phyloP scores from a whole-genome alignment of 495 filamentous ascomycete genomes.

The Aspergillus taichungensis region DNA sequence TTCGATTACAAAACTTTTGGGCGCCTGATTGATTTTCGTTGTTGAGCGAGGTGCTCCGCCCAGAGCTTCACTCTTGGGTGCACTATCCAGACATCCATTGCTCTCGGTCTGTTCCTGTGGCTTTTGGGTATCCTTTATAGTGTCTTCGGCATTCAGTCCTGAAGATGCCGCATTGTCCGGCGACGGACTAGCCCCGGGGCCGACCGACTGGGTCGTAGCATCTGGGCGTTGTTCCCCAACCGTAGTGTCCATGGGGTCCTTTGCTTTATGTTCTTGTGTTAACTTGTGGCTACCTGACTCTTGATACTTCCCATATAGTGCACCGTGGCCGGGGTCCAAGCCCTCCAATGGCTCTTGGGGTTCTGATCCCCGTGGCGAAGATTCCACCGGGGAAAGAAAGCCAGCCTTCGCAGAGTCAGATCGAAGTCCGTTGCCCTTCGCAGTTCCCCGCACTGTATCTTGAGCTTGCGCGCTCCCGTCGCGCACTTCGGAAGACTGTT shows the following conservation, averaged over 20 bases:
- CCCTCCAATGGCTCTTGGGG: no score
- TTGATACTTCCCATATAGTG: no score
- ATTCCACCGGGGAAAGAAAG: slow-evolving; percentile 1
- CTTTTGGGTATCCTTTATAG: background rate
- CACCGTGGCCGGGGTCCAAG: no score
- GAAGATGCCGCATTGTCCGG: background rate
- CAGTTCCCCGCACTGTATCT: no score
- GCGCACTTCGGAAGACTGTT: background rate
- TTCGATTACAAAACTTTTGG: background rate
- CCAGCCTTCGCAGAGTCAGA: background rate
- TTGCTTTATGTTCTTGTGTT: no score
- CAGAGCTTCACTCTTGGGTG: background rate
- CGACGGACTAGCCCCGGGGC: no score
- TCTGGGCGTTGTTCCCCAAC: no score
- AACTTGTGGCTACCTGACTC: no score
- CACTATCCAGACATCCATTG: no score
- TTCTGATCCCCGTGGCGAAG: no score
- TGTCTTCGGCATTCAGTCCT: background rate
- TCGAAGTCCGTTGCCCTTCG: background rate
- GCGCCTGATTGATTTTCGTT: background rate
- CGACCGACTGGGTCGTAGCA: no score
- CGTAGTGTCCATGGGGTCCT: no score
- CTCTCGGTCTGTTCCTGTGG: background rate
- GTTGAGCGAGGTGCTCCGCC: background rate
- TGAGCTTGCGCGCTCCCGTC: background rate